Percentiles rank a stretch among this genome's conserved stretches.
phyloP scores from a whole-genome alignment of 345 rosid species.

The Moringa oleifera region DNA sequence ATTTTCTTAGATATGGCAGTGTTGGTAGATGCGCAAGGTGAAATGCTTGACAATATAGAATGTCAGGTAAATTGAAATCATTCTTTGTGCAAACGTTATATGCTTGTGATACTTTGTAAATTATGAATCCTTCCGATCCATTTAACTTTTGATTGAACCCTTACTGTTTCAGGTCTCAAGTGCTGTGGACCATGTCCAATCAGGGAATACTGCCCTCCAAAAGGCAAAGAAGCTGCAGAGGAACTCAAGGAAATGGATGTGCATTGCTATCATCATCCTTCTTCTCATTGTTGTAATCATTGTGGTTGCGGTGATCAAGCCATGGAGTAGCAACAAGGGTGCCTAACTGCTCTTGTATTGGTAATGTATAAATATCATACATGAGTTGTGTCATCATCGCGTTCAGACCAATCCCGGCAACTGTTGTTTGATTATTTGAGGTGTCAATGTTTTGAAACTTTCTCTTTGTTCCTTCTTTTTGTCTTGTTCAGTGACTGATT shows the following conservation, averaged over 20 bases:
- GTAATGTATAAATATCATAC: neutral
- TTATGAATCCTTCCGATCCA: neutral
- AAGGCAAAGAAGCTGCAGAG: conserved; percentile 68
- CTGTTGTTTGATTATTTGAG: too few species aligned
- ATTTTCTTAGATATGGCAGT: conserved; percentile 94
- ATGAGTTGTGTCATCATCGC: too few species aligned
- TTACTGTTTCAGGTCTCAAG: conserved; percentile 53
- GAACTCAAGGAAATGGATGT: conserved; percentile 92
- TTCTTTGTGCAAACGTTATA: neutral
- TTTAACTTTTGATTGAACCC: neutral
- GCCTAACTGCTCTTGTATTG: conserved; percentile 30
- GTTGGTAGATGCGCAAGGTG: conserved; percentile 89
- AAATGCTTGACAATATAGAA: conserved; percentile 90
- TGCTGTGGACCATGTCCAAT: conserved; percentile 89
- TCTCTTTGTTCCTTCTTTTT: too few species aligned
- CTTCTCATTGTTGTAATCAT: conserved; percentile 67
- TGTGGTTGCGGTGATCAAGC: conserved; percentile 58
- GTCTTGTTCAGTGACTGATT: too few species aligned
- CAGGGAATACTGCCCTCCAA: conserved; percentile 67
- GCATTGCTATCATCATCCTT: conserved; percentile 79
- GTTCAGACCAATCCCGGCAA: too few species aligned
- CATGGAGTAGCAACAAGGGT: conserved; percentile 72
- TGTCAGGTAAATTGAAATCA: conserved; percentile 46
- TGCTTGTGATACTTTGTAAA: neutral
- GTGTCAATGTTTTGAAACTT: too few species aligned